Base-by-base conservation (phyloP, 257 asterid genomes). In the Cinchona pubescens region DNA sequence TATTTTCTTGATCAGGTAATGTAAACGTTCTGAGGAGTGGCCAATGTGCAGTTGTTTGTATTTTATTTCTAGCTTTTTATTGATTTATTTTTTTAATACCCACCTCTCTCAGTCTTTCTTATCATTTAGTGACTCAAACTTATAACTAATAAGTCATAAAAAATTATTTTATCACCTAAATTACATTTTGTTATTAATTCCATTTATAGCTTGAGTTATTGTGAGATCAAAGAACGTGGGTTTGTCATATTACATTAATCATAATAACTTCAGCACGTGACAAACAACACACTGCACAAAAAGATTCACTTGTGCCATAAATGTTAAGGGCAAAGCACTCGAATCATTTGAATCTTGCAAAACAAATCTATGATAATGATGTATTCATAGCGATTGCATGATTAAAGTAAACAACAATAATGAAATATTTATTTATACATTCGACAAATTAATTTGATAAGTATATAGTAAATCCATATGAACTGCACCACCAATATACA, bases 401-500 rank as follows among this genome's bases (percentile, higher is more conserved):
- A 29, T 23, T 11, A 15, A 19, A 62, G 9, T 43, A 21, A 62
- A 34, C 49, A 42, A n/a, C 25, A 76, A 27, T 23, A 30, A 37
- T 40, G 21, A 59, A 58, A 6, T 23, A 56, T 70, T 69, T 64
- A 70, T 70, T 77, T 62, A 21, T 62, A 40, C 67, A 77, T 45
- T n/a, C 59, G 32, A 27, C 37, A 42, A 46, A 34, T 46, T 46
- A 46, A 34, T 46, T 46, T 67, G 61, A 19, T n/a, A 49, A 61
- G 49, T 25, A 70, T n/a, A n/a, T n/a, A 42, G 48, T 46, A 61
- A 77, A 40, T 72, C 56, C n/a, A n/a, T 72, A 69, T 63, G 49
- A 69, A 71, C 80, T 62, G 59, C 18, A 3, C 27, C 10, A 65
- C 35, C 48, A 77, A 69, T 68, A 67, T 48, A 77, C 76, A 77